A percentile compares a stretch with the other conserved stretches of the same genome.
Conservation (phyloP, 331 rosid genomes). For the Acacia concinna region DNA sequence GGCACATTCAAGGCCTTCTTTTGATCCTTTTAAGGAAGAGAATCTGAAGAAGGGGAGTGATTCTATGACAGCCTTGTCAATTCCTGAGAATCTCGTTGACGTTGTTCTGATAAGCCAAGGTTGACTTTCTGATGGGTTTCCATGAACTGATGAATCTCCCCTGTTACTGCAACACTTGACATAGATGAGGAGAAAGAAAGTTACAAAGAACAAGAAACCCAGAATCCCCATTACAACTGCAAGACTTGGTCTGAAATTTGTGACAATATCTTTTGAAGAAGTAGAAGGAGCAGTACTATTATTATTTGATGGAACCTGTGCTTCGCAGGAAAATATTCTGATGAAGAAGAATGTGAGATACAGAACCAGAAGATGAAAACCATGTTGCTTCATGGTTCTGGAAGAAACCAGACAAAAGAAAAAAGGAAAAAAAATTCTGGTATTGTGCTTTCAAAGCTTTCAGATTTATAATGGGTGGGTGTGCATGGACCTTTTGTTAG, state of each 20-base stretch:
- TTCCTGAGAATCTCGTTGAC: constrained; percentile 70
- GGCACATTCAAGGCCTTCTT: constrained; percentile 84
- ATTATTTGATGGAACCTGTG: constrained; percentile 29
- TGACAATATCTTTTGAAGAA: constrained; percentile 29
- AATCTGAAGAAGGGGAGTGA: constrained; percentile 91
- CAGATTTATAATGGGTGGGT: constrained; percentile 38
- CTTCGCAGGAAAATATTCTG: constrained; percentile 40
- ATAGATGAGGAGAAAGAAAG: constrained; percentile 61
- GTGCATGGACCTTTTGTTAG: constrained; percentile 33
- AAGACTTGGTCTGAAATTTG: constrained; percentile 63
- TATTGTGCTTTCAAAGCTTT: constrained; percentile 14
- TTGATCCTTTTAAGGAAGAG: constrained; percentile 78
- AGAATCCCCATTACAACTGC: constrained; percentile 70
- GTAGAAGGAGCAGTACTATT: not conserved
- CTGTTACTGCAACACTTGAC: constrained; percentile 59
- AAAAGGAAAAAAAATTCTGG: not conserved
- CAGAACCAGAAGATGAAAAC: constrained; percentile 37
- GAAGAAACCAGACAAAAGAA: not conserved
- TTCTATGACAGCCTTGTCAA: constrained; percentile 74
- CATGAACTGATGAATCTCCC: constrained; percentile 12
- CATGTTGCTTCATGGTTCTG: constrained; percentile 42
- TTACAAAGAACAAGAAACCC: constrained; percentile 54
- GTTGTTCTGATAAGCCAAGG: constrained; percentile 44
- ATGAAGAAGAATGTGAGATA: constrained; percentile 26
- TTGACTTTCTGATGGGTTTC: constrained; percentile 29